Base-by-base conservation (phyloP, 306 rosid species). In the Cucumis hystrix region DNA sequence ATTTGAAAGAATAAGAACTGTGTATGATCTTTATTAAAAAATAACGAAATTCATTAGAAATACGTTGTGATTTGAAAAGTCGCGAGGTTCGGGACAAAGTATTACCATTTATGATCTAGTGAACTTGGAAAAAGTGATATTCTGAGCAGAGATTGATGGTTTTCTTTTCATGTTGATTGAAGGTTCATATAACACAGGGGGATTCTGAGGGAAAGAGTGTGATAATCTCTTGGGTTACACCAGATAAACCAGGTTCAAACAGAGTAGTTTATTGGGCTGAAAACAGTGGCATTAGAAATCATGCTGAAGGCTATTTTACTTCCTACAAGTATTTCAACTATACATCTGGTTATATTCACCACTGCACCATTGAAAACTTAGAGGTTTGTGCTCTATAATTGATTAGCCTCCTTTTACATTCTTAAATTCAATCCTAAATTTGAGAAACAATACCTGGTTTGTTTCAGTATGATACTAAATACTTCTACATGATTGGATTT, bases 131-230 rank as follows among this genome's bases (percentile, higher is more conserved):
- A 33, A 33, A 33, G 37, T 33, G 37, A 3, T 4, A 33, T 33
- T 33, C 37, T 33, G 37, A 33, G 5, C 56, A 21, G 39, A 43
- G 49, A 35, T 21, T 10, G 23, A 39, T 23, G 20, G 41, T 66
- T 67, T 51, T 71, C 70, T 45, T 51, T 76, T 72, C 12, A 17
- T 75, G 40, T 68, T 58, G 13, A 72, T 7, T 70, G 20, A 82
- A 94, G 98, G 97, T 95, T 88, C 98, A 95, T 80, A 87, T 92
- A 78, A 92, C 97, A 7, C 98, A 92, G 85, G 97, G 98, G 77
- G 96, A 92, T 71, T 82, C 33, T 76, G 89, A 56, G 66, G 98
- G 98, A 21, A 88, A 70, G 76, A 86, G 92, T 28, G 86, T 95
- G 80, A 90, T 95, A 6, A 91, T 95, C 57, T 90, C 97, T 58